Base-by-base conservation (phyloP, 352 stramenopile genomes). In the Phytophthora hibernalis region DNA sequence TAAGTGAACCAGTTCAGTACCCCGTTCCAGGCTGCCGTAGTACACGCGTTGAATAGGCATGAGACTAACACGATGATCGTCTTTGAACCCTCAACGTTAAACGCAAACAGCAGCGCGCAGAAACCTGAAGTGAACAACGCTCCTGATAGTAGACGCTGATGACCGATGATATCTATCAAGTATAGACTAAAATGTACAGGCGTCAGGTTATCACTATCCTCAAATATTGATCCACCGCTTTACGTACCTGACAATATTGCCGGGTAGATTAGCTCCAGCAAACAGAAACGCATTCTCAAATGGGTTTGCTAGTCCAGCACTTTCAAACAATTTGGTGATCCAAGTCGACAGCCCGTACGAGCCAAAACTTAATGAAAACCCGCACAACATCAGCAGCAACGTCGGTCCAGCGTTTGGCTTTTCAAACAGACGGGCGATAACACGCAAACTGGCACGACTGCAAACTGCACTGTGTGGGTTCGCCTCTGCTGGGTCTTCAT, bases 271-370 rank as follows among this genome's bases (percentile, higher is more conserved):
- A 24, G 89, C 85, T 7, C 84, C 76, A 12, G 94, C 92, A 84
- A 98, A 98, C 15, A 98, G 70, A 58, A 98, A 95, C 13, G 92
- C 89, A 77, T 98, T 98, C n/a, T 87, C 87, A 65, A 98, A 98
- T 7, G 84, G 82, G 35, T 97, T 89, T 60, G 87, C 82, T n/a
- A 97, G 72, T 24, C 96, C 75, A 35, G 97, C 82, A 28, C 73
- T 82, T 50, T 93, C 67, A 76, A 98, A 98, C 0, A 98, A 62
- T 55, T 90, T 97, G 28, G 96, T 97, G 61, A 98, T 98, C 94
- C 94, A 98, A 22, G 92, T 97, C 9, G 90, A 91, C 20, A 98
- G 72, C 12, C 93, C 93, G 65, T 98, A 98, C 12, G 87, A 97
- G 30, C 90, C 91, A 80, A 98, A 97, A 35, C 81, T 92, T 8